Evolutionary conservation across 2,329 filamentous ascomycete species (phyloP), one percentile per base, ranked within the genome.

Genomic region (Coniochaeta hoffmannii): DNA sequence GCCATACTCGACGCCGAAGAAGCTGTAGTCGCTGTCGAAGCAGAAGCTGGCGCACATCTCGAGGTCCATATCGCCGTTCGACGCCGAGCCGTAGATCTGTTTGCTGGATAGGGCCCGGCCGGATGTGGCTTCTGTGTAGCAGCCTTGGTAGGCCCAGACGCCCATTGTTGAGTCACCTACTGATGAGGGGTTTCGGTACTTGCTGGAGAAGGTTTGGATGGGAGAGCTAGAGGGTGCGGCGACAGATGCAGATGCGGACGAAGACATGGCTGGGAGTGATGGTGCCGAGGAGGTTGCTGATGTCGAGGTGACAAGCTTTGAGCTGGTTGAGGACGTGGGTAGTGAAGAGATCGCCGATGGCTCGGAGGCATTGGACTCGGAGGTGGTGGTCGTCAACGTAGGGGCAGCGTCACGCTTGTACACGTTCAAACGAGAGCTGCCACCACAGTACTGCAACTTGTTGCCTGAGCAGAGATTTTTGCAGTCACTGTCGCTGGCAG

Each of bases 61-160:
- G 9, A 60, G n/a, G 1, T 58, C 59, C 59, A 61, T 61, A 17
- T 19, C 24, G 50, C 26, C 54, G 34, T 53, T 57, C 12, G 55
- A 52, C 6, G 50, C 30, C 14, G 54, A 56, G 24, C 46, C 46
- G 30, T 30, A 30, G 26, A 50, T 3, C 46, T 50, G 26, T 26
- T 56, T 53, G 15, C 63, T 63, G 22, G 55, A 36, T 1, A 67
- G 58, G 11, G 61, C 62, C 22, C 64, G 58, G 14, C 56, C 26
- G 12, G 50, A n/a, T 8, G 52, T 52, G 19, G 12, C 46, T 54
- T 61, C 60, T 17, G 41, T 57, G 24, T 53, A 50, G 32, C 60
- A 61, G 28, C 60, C 60, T 2, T 50, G n/a, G 30, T 55, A 56
- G 22, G 44, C 30, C 53, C 55, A 59, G 15, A 22, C 10, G 44